phyloP scores from a whole-genome alignment of 768 basidiomycete genomes.

The Naganishia randhawae region DNA sequence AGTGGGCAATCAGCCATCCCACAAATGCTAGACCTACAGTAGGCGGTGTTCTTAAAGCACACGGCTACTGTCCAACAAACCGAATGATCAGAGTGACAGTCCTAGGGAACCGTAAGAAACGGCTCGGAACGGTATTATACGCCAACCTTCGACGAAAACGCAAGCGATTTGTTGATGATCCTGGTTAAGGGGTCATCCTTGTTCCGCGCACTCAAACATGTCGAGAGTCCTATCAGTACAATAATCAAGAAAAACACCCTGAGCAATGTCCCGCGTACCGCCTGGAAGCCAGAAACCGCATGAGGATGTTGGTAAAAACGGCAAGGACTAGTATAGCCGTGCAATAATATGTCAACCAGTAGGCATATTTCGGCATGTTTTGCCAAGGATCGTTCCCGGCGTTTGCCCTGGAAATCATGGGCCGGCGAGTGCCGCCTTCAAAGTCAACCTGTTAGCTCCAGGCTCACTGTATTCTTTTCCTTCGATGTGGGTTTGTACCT shows the following conservation, averaged over 20 bases:
- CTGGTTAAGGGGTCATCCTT: slow-evolving; percentile 8
- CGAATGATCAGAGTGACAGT: neutral
- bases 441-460: neutral
- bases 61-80: slow-evolving; percentile 1
- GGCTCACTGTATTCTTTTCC: slow-evolving; percentile 14
- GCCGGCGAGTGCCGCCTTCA: neutral
- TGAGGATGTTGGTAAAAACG: neutral
- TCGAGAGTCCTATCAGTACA: neutral
- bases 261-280: neutral
- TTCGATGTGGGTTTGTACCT: slow-evolving; percentile 18
- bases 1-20: neutral
- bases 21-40: neutral
- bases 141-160: slow-evolving; percentile 9
- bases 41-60: slow-evolving; percentile 22
- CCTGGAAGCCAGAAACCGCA: slow-evolving; percentile 7
- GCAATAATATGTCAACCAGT: slow-evolving; percentile 15
- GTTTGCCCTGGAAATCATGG: neutral
- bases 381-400: slow-evolving; percentile 22
- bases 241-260: too few species aligned
- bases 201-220: neutral
- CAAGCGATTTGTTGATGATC: slow-evolving; percentile 15
- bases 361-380: slow-evolving; percentile 5
- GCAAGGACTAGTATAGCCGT: neutral
- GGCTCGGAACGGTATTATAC: slow-evolving; percentile 14
- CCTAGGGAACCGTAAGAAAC: slow-evolving; percentile 13